These are phyloP conservation scores for Talaromyces islandicus DNA, from an alignment of 2,329 filamentous ascomycete species.

Conservation along the genomic window DNA sequence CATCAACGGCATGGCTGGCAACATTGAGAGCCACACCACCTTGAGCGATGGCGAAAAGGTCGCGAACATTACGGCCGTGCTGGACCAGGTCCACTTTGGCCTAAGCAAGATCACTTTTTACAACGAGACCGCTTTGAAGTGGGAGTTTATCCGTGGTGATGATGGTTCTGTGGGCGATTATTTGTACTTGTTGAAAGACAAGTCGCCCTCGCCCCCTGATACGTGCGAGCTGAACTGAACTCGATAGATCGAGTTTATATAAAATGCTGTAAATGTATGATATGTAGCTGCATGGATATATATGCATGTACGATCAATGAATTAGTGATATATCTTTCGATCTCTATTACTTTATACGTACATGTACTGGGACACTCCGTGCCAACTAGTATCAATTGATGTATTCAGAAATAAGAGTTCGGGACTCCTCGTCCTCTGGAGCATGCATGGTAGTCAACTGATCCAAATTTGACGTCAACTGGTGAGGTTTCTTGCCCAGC, in stretches of 20 bases:
- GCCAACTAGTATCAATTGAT: no score
- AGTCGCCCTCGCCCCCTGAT: constrained; percentile 2
- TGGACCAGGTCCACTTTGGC: constrained; percentile 44
- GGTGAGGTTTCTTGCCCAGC: no score
- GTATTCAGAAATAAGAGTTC: no score
- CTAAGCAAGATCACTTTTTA: constrained; percentile 44
- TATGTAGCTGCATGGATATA: background rate
- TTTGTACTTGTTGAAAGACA: constrained; percentile 29
- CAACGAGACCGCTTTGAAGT: constrained; percentile 37
- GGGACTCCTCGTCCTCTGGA: no score
- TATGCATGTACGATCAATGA: background rate
- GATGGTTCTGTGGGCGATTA: constrained; percentile 32
- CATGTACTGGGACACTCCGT: no score
- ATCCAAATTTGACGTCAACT: no score
- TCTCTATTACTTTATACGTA: no score
- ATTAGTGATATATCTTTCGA: no score
- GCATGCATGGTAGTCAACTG: no score
- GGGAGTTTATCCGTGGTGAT: constrained; percentile 42
- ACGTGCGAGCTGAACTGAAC: background rate
- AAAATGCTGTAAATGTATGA: background rate
- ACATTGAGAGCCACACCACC: constrained; percentile 45
- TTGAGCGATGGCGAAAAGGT: constrained; percentile 27
- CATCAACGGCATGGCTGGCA: constrained; percentile 50
- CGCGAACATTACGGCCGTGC: constrained; percentile 39
- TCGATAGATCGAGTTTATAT: background rate